Evolutionary conservation across 208 protist genomes (phyloP).

Genomic region (Balamuthia mandrillaris): DNA sequence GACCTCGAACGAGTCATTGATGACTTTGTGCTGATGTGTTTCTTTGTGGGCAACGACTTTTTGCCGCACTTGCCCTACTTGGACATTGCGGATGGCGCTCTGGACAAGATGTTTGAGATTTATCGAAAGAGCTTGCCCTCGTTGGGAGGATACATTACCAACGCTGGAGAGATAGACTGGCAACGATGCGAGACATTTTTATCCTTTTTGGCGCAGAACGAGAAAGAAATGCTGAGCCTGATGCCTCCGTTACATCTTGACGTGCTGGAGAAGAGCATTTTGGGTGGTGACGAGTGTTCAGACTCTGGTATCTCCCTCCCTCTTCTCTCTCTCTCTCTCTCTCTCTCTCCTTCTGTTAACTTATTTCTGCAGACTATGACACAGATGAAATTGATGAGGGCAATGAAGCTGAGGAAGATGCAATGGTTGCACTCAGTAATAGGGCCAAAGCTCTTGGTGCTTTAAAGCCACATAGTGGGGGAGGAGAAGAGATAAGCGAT

Average conservation of each 20-base stretch:
- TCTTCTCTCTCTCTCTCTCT: background rate
- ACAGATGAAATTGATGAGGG: too few species aligned
- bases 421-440: too few species aligned
- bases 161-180: constrained; percentile 35
- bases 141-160: constrained; percentile 76
- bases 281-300: background rate
- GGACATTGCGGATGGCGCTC: constrained; percentile 88
- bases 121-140: constrained; percentile 78
- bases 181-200: constrained; percentile 33
- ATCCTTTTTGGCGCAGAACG: background rate
- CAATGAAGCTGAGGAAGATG: too few species aligned
- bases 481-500: too few species aligned
- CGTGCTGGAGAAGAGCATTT: constrained; percentile 20
- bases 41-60: constrained; percentile 98
- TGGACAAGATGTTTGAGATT: constrained; percentile 79
- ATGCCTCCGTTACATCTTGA: constrained; percentile 34
- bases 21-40: constrained; percentile 96
- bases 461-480: too few species aligned
- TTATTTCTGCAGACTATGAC: too few species aligned
- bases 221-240: constrained; percentile 23
- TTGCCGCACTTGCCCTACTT: constrained; percentile 90
- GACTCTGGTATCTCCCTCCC: background rate
- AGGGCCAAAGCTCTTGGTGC: too few species aligned
- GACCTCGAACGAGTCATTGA: constrained; percentile 90
- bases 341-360: too few species aligned